phyloP scores from a whole-genome alignment of 768 basidiomycete species.

The Boletus vermiculosoides region DNA sequence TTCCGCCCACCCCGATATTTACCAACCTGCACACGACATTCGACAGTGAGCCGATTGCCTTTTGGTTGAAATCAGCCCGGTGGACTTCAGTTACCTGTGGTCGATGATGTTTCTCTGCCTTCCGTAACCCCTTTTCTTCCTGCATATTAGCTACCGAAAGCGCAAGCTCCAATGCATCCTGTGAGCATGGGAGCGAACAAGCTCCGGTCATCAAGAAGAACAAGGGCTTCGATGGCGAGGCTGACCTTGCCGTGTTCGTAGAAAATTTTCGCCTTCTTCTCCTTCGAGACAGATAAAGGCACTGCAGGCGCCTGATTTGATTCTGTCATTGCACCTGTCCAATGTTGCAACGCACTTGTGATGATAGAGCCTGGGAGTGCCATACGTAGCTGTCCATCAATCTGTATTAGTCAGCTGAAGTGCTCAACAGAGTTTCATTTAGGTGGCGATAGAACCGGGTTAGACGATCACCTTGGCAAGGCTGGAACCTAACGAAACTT shows the following conservation, averaged over 20 bases:
- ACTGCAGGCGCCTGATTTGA: constrained; percentile 23
- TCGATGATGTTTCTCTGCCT: constrained; percentile 40
- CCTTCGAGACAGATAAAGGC: constrained; percentile 24
- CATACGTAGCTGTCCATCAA: neutral
- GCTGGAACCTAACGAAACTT: constrained; percentile 16
- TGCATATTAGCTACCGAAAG: constrained; percentile 43
- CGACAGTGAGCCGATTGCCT: constrained; percentile 21
- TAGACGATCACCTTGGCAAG: constrained; percentile 23
- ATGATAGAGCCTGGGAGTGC: constrained; percentile 20
- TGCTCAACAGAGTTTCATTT: constrained; percentile 14
- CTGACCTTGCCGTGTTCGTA: constrained; percentile 36
- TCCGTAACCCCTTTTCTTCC: constrained; percentile 44
- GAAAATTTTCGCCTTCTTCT: constrained; percentile 29
- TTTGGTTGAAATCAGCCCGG: constrained; percentile 11
- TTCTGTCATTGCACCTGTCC: constrained; percentile 25
- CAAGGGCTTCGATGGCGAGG: constrained; percentile 9
- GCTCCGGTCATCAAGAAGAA: constrained; percentile 21
- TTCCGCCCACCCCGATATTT: constrained; percentile 30
- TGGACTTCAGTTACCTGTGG: constrained; percentile 34
- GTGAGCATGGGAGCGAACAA: constrained; percentile 16
- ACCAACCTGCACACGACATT: constrained; percentile 21
- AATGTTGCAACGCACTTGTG: constrained; percentile 10
- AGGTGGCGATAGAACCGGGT: constrained; percentile 3
- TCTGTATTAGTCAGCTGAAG: constrained; percentile 24
- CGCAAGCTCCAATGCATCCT: constrained; percentile 52